These are phyloP conservation scores for Vitis hybrid DNA, from an alignment of 177 flowering plant genomes.

Conservation along the genomic window DNA sequence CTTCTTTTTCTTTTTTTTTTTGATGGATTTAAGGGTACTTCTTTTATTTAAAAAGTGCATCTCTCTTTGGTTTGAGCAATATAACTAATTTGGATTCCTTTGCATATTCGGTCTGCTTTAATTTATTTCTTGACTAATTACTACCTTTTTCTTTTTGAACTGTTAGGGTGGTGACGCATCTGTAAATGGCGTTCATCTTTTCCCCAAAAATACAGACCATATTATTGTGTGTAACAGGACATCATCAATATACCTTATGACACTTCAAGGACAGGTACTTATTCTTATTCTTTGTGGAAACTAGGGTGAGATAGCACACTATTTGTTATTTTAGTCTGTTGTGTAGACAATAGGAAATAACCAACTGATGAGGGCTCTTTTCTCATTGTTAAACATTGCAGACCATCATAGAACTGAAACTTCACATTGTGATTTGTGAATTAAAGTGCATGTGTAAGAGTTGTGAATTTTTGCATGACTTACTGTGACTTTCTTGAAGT, in stretches of 20 bases:
- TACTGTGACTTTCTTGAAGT: too few relatives aligned
- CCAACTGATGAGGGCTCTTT: background rate
- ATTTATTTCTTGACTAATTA: background rate
- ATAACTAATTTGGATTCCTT: background rate
- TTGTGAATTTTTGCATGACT: too few relatives aligned
- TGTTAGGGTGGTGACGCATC: conserved; percentile 96
- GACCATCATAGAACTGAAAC: too few relatives aligned
- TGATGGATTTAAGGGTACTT: conserved; percentile 48
- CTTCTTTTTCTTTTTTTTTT: conserved; percentile 7
- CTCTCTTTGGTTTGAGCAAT: background rate
- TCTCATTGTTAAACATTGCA: too few relatives aligned
- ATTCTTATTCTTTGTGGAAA: background rate
- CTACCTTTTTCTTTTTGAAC: conserved; percentile 9
- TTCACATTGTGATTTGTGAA: too few relatives aligned
- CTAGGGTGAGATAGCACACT: background rate
- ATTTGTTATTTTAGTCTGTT: background rate
- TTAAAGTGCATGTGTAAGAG: too few relatives aligned
- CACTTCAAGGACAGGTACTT: conserved; percentile 97
- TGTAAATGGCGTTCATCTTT: conserved; percentile 92
- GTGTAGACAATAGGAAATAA: background rate
- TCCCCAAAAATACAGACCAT: conserved; percentile 88
- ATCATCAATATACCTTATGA: conserved; percentile 92
- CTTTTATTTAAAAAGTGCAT: background rate
- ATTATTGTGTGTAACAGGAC: conserved; percentile 96
- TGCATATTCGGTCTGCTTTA: background rate